Percentiles rank a stretch among this genome's conserved stretches.
These are phyloP conservation scores for Trametes coccinea DNA, from an alignment of 768 basidiomycete species.

Conservation along the genomic window DNA sequence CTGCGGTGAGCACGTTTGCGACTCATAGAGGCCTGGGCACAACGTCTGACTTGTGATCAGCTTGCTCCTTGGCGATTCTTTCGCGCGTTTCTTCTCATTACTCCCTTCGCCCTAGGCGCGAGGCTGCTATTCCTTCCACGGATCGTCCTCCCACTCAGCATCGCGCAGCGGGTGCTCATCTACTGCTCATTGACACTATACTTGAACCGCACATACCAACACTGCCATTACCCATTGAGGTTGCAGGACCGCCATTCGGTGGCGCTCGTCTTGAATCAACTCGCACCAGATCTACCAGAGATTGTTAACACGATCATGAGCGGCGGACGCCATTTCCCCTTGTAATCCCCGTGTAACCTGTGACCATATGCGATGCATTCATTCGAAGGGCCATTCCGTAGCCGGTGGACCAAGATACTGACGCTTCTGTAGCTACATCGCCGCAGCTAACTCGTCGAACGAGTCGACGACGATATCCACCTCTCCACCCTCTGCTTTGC, in stretches of 20 bases:
- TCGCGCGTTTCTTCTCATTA: neutral
- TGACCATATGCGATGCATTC: no score
- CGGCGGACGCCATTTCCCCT: no score
- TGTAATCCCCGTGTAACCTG: no score
- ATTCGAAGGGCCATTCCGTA: neutral
- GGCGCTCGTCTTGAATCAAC: neutral
- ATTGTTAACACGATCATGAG: neutral
- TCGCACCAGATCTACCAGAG: neutral
- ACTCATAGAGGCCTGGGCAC: neutral
- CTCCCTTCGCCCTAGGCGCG: neutral
- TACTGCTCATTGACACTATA: neutral
- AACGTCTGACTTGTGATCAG: neutral
- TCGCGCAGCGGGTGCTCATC: neutral
- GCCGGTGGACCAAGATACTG: neutral
- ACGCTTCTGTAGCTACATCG: constrained; percentile 10
- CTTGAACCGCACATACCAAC: neutral
- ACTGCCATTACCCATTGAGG: neutral
- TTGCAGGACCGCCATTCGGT: neutral
- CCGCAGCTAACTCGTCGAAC: constrained; percentile 48
- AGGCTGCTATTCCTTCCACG: neutral
- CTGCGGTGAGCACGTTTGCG: neutral
- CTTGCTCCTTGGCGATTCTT: neutral
- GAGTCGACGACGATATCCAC: constrained; percentile 58
- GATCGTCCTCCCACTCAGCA: neutral
- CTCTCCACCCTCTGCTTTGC: constrained; percentile 54